phyloP scores from a whole-genome alignment of 2,329 filamentous ascomycete genomes.

The Cercospora sojina region DNA sequence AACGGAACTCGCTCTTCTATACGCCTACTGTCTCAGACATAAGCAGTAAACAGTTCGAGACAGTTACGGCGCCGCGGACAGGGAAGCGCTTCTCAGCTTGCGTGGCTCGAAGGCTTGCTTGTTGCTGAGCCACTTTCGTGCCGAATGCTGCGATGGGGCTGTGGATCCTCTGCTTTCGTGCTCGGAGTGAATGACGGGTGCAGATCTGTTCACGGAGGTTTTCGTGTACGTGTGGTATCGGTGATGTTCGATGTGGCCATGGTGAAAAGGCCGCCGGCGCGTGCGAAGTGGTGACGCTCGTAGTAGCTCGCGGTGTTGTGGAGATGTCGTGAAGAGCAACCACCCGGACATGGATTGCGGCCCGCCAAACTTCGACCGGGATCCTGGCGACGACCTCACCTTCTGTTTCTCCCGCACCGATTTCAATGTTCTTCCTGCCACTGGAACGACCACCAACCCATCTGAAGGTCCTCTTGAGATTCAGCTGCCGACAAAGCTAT shows the following conservation, averaged over 20 bases:
- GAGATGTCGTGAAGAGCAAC: slow-evolving; percentile 5
- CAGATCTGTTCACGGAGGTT: not conserved
- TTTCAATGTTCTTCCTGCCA: not conserved
- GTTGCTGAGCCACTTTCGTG: slow-evolving; percentile 7
- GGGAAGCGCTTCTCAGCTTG: slow-evolving; percentile 14
- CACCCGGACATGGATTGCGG: not conserved
- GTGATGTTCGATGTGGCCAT: not conserved
- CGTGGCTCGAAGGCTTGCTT: slow-evolving; percentile 18
- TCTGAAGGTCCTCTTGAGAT: no score
- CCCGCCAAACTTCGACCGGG: not conserved
- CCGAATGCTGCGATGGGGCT: not conserved
- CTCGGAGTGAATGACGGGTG: not conserved
- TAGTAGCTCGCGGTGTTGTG: not conserved
- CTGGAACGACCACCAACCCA: no score
- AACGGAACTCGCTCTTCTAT: slow-evolving; percentile 4
- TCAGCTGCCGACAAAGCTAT: no score
- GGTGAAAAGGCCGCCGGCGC: not conserved
- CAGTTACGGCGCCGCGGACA: slow-evolving; percentile 3
- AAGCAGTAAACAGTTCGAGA: slow-evolving; percentile 19
- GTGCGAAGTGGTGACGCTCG: not conserved
- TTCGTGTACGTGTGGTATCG: not conserved
- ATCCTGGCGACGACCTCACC: not conserved
- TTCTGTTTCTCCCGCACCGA: not conserved
- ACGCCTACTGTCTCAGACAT: slow-evolving; percentile 10
- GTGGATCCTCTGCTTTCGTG: not conserved